Percentiles rank a stretch among this genome's conserved stretches.
phyloP scores from a whole-genome alignment of 306 rosid species.

The Medicago ruthenica region DNA sequence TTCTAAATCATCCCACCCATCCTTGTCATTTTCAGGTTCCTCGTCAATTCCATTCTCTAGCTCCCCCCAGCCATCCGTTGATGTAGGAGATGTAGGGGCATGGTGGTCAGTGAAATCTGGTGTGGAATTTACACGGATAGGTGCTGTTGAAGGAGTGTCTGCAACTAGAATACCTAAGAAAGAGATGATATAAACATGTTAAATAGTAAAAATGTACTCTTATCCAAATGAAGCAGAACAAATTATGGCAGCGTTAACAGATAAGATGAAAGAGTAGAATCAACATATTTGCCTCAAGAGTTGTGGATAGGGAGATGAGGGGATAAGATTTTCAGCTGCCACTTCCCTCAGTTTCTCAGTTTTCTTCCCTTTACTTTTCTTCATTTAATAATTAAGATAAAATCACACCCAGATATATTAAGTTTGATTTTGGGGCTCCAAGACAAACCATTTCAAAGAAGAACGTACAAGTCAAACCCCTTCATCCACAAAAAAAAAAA shows the following conservation, averaged over 20 bases:
- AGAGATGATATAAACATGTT: conserved; percentile 29
- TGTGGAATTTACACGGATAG: conserved; percentile 60
- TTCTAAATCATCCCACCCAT: conserved; percentile 95
- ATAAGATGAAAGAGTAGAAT: conserved; percentile 11
- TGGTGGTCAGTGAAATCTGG: conserved; percentile 74
- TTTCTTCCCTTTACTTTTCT: conserved; percentile 21
- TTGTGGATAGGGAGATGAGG: neutral
- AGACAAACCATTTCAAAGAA: conserved; percentile 23
- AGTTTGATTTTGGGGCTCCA: conserved; percentile 10
- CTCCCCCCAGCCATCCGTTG: conserved; percentile 99
- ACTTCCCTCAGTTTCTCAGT: neutral
- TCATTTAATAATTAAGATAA: conserved; percentile 23
- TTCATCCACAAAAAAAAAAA: neutral
- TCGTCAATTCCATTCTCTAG: conserved; percentile 82
- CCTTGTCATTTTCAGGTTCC: conserved; percentile 76
- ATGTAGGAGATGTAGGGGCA: conserved; percentile 81
- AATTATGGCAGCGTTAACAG: conserved; percentile 30
- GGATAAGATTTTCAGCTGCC: neutral
- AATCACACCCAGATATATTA: neutral
- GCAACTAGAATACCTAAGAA: conserved; percentile 55
- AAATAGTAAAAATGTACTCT: conserved; percentile 10
- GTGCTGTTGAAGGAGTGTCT: conserved; percentile 70
- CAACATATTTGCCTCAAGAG: conserved; percentile 17
- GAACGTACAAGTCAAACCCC: neutral
- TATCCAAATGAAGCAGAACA: neutral